Evolutionary conservation across 192 early-diverging fungal genomes (phyloP), one percentile per base, ranked within the genome.

Genomic region (Gamsiella multidivaricata): DNA sequence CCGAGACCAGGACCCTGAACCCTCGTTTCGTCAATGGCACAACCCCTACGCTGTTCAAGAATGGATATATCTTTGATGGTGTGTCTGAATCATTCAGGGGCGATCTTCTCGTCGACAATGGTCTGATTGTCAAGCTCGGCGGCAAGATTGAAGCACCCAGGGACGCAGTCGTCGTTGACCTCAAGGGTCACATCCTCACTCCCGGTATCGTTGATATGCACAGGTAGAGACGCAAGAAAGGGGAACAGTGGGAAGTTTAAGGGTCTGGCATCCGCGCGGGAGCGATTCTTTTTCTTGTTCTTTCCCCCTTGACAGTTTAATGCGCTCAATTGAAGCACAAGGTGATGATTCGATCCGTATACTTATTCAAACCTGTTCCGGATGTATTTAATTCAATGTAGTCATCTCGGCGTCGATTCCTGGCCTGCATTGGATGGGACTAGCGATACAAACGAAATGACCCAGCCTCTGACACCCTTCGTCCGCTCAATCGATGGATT

Each of bases 181-280:
- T 89, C 41, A 81, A 87, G 36, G 89, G 88, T 5, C 84, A 88
- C 39, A 82, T 84, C 45, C 75, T 94, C n/a, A 91, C 91, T 10
- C 93, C 93, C 18, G 93, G 93, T 46, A 83, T 94, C 39, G 87
- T 94, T 3, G 93, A 94, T 64, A 89, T 90, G 91, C 84, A 90
- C 80, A 83, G 82, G 82, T 83, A 74, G 58, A 32, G 12, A 49
- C 31, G 9, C 18, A 14, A 42, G n/a, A 20, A 12, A 34, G 33
- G 10, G 32, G 23, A 32, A 52, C 4, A 26, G 23, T 3, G n/a
- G 26, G 50, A 8, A 12, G 37, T 12, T 39, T 39, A 49, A 49
- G 15, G 46, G n/a, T n/a, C n/a, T n/a, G n/a, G n/a, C n/a, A n/a
- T n/a, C n/a, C n/a, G n/a, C n/a, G n/a, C n/a, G n/a, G n/a, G n/a